Percentiles rank a stretch among this genome's conserved stretches.
Evolutionary conservation across 305 asterid genomes (phyloP).

Genomic region (Plantago coronopus): DNA sequence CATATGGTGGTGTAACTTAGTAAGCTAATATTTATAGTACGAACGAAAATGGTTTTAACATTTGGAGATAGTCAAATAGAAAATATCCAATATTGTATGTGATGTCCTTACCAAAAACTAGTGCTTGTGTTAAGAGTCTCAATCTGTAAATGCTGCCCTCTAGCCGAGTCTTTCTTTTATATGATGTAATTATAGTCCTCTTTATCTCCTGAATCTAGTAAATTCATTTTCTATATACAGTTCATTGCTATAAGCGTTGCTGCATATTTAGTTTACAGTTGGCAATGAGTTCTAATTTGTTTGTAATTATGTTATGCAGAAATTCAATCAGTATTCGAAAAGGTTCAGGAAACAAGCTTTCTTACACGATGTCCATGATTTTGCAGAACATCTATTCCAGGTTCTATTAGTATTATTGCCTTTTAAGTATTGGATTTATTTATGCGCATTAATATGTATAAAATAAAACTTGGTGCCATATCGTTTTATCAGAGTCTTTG

Average conservation of each 20-base stretch:
- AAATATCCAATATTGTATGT: too few species aligned
- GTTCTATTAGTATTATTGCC: slow-evolving; percentile 29
- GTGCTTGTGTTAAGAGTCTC: too few species aligned
- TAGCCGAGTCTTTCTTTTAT: too few species aligned
- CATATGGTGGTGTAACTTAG: too few species aligned
- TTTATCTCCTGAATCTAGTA: background rate
- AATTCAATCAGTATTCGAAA: slow-evolving; percentile 38
- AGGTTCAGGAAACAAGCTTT: slow-evolving; percentile 54
- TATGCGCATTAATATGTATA: background rate
- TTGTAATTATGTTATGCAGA: slow-evolving; percentile 40
- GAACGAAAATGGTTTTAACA: too few species aligned
- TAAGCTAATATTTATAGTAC: too few species aligned
- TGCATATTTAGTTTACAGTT: background rate
- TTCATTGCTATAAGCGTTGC: background rate
- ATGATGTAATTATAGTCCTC: too few species aligned
- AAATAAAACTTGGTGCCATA: background rate
- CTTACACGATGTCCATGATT: slow-evolving; percentile 52
- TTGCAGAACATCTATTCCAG: slow-evolving; percentile 72
- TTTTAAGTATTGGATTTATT: background rate
- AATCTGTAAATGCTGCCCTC: too few species aligned
- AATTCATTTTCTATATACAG: background rate
- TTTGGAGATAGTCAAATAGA: too few species aligned
- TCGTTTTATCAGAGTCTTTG: slow-evolving; percentile 3
- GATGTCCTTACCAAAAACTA: too few species aligned
- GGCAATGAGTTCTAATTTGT: slow-evolving; percentile 19